Conservation (phyloP, 345 rosid genomes). For the Salix suchowensis region DNA sequence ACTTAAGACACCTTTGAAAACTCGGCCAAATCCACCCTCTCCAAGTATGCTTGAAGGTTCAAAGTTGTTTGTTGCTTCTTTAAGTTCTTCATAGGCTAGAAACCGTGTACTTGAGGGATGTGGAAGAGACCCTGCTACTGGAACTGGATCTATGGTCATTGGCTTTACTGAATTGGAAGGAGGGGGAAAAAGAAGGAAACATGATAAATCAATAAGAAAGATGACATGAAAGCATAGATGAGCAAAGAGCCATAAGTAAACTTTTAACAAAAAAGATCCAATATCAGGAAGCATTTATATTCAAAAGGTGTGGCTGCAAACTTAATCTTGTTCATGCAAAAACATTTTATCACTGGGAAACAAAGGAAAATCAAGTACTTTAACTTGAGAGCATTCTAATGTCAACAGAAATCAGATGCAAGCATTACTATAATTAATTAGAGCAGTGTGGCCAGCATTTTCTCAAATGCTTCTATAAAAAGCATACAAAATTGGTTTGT, state of each 20-base stretch:
- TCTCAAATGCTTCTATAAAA: neutral
- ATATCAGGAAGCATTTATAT: neutral
- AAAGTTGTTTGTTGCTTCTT: slow-evolving; percentile 90
- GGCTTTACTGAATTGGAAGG: slow-evolving; percentile 51
- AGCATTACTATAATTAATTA: neutral
- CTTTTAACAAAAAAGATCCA: neutral
- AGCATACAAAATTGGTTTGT: neutral
- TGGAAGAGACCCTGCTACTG: slow-evolving; percentile 60
- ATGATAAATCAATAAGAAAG: neutral
- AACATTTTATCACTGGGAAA: too few species aligned
- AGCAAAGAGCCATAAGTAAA: neutral
- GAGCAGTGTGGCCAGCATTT: neutral
- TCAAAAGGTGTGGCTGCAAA: neutral
- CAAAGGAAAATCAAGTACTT: too few species aligned
- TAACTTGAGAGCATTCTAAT: too few species aligned
- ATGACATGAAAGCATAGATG: neutral
- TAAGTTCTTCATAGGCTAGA: slow-evolving; percentile 90
- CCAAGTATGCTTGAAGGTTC: slow-evolving; percentile 80
- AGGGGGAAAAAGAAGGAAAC: neutral
- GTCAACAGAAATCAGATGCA: neutral
- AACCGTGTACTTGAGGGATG: slow-evolving; percentile 85
- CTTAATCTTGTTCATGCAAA: neutral
- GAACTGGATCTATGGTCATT: slow-evolving; percentile 41
- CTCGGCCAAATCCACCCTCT: slow-evolving; percentile 97
- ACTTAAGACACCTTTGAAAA: slow-evolving; percentile 90